phyloP scores from a whole-genome alignment of 306 rosid genomes.

The Acacia melanoxylon region DNA sequence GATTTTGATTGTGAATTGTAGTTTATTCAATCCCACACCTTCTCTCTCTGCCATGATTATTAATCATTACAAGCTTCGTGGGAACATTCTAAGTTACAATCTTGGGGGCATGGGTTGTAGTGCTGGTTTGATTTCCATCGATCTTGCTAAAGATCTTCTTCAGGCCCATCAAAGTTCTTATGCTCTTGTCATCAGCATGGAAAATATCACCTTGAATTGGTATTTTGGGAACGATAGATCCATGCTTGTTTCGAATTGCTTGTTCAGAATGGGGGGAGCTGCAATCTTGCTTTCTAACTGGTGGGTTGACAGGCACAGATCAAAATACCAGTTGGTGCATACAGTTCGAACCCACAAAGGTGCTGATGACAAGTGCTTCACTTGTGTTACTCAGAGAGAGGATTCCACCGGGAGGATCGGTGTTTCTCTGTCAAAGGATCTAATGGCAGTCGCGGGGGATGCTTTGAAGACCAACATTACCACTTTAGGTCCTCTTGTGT shows the following conservation, averaged over 20 bases:
- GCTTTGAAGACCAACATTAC: constrained; percentile 70
- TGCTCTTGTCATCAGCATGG: constrained; percentile 68
- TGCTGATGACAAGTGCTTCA: constrained; percentile 59
- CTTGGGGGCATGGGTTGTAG: constrained; percentile 75
- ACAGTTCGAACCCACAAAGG: constrained; percentile 67
- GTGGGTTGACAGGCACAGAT: constrained; percentile 29
- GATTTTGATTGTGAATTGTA: constrained; percentile 62
- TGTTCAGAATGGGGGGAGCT: constrained; percentile 74
- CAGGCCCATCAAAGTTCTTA: constrained; percentile 59
- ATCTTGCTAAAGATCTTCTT: constrained; percentile 66
- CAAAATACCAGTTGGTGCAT: constrained; percentile 57
- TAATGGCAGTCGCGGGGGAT: constrained; percentile 69
- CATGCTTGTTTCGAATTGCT: constrained; percentile 66
- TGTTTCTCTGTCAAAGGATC: constrained; percentile 63
- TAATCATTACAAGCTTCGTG: constrained; percentile 62
- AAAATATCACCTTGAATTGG: constrained; percentile 70
- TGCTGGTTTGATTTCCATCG: constrained; percentile 67
- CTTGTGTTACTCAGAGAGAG: constrained; percentile 58
- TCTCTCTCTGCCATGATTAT: constrained; percentile 62
- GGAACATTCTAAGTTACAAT: constrained; percentile 55
- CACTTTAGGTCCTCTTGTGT: constrained; percentile 61
- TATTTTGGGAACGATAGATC: constrained; percentile 64
- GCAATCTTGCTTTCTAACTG: constrained; percentile 62
- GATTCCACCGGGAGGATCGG: constrained; percentile 50
- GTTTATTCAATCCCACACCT: constrained; percentile 69